Conservation (phyloP, 805 yeast species). For the Kockiozyma suomiensis region DNA sequence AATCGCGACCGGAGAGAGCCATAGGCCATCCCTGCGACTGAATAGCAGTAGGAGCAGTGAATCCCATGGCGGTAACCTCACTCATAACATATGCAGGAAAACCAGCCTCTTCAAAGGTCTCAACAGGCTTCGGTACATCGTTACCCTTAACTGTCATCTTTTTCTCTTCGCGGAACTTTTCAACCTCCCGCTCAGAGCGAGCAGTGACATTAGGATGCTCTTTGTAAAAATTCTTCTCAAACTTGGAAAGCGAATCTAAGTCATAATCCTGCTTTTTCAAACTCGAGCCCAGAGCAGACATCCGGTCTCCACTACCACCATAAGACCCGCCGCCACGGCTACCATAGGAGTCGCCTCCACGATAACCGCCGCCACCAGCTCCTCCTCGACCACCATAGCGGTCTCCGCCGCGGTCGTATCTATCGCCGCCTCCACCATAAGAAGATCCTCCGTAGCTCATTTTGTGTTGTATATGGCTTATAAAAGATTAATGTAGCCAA, state of each 20-base stretch:
- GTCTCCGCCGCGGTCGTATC: constrained; percentile 17
- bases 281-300: constrained; percentile 54
- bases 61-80: constrained; percentile 90
- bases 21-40: constrained; percentile 99
- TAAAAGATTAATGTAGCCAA: background rate
- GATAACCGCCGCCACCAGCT: constrained; percentile 10
- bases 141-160: constrained; percentile 85
- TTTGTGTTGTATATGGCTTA: background rate
- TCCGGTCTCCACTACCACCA: constrained; percentile 48
- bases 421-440: constrained; percentile 22
- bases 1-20: constrained; percentile 98
- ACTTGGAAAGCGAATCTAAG: constrained; percentile 72
- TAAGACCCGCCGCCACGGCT: constrained; percentile 13
- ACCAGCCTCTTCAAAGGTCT: constrained; percentile 93
- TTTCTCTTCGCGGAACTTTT: constrained; percentile 72
- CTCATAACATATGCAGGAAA: constrained; percentile 90
- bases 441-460: constrained; percentile 33
- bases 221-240: constrained; percentile 91
- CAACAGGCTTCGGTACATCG: constrained; percentile 92
- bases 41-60: constrained; percentile 91
- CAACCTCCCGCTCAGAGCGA: constrained; percentile 74
- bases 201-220: constrained; percentile 79
- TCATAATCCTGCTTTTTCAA: constrained; percentile 82
- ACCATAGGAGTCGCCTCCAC: constrained; percentile 12
- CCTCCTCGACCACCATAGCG: constrained; percentile 14